Conservation (phyloP, 1,284 basidiomycete species). For the Irpex lacteus region DNA sequence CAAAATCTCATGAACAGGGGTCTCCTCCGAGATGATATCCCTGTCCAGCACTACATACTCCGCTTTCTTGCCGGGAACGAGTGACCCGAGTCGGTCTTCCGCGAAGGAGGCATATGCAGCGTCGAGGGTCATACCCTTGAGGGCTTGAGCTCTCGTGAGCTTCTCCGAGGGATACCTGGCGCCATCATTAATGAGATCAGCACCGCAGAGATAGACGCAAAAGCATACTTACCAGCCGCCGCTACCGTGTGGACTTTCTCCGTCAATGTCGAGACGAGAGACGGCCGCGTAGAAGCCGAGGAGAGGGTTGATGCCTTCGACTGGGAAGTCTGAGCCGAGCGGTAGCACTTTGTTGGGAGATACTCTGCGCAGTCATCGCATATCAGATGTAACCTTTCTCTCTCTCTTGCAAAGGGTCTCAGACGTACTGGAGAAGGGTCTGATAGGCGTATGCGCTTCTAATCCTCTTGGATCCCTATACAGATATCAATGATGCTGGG, state of each 20-base stretch:
- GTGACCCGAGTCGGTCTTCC: slow-evolving; percentile 66
- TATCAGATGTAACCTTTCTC: no score
- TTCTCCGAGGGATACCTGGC: slow-evolving; percentile 69
- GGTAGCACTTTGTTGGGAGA: slow-evolving; percentile 61
- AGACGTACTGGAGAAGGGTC: slow-evolving; percentile 63
- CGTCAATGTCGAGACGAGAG: slow-evolving; percentile 64
- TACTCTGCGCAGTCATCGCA: slow-evolving; percentile 27
- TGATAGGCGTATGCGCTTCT: slow-evolving; percentile 89
- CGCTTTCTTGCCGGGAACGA: slow-evolving; percentile 75
- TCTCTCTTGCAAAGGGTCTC: background rate
- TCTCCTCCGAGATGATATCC: slow-evolving; percentile 64
- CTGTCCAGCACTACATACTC: slow-evolving; percentile 83
- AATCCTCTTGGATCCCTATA: slow-evolving; percentile 74
- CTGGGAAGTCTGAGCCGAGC: slow-evolving; percentile 90
- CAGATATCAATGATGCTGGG: background rate
- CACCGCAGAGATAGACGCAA: slow-evolving; percentile 1
- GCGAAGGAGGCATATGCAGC: slow-evolving; percentile 86
- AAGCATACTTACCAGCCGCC: slow-evolving; percentile 66
- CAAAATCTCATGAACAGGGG: slow-evolving; percentile 56
- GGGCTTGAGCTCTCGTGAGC: slow-evolving; percentile 71
- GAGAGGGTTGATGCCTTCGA: slow-evolving; percentile 80
- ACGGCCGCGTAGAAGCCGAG: slow-evolving; percentile 88
- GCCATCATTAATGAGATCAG: background rate
- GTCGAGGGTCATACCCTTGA: slow-evolving; percentile 85
- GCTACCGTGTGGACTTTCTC: slow-evolving; percentile 78